Evolutionary conservation across 2,329 filamentous ascomycete species (phyloP), one percentile per base, ranked within the genome.

Genomic region (Penicillium palitans): DNA sequence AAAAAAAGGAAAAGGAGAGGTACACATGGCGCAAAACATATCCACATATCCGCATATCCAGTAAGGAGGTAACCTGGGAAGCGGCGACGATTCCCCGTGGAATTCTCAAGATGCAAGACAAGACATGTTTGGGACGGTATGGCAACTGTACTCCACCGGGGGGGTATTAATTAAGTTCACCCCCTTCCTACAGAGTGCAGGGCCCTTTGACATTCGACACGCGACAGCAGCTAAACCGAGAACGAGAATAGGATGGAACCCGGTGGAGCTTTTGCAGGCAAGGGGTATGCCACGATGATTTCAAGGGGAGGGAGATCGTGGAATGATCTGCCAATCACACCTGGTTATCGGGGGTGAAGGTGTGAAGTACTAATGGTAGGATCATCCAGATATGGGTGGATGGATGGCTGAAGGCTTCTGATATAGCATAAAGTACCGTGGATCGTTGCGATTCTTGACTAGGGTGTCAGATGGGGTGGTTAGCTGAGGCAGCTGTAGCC

Each of bases 321-420:
- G 63, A 65, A 66, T 66, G 64, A 65, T 61, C 57, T 49, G 31
- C 61, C 57, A 58, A 58, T 63, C 55, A 57, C n/a, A 29, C 13
- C n/a, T 50, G 29, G 33, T 17, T 24, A 31, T 52, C 12, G 25
- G 47, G 19, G 46, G 8, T 6, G 27, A 33, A 19, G 17, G 19
- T 27, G 15, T 6, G 13, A 24, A 37, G 31, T 37, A 35, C 46
- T n/a, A 6, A 35, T 12, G 31, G 37, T 52, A 6, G n/a, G 49
- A 41, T 31, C 17, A 41, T 24, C 13, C 3, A 25, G 46, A 10
- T 0, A 35, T 25, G 1, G 29, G 29, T 17, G 4, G 45, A 17
- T 24, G n/a, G 13, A 31, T 47, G 9, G 6, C 2, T 5, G n/a
- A 9, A 7, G 25, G n/a, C n/a, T 29, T 51, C 35, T 41, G 31